These are phyloP conservation scores for Volutella citrinella DNA, from an alignment of 2,329 filamentous ascomycete genomes.

Conservation along the genomic window DNA sequence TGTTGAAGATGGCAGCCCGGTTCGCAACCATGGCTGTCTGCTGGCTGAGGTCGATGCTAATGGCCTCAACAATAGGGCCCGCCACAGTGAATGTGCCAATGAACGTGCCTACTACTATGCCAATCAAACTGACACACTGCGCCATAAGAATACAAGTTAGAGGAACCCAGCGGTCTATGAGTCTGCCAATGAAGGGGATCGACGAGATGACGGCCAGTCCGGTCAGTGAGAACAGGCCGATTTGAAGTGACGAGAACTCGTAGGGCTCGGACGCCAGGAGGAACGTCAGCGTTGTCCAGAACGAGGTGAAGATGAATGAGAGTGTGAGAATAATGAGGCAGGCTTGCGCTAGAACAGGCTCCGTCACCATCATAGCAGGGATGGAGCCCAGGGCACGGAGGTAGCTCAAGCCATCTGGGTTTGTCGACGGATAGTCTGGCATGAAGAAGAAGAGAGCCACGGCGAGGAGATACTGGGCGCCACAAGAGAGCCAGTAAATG, in stretches of 20 bases:
- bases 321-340: slow-evolving; percentile 64
- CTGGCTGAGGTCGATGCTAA: slow-evolving; percentile 67
- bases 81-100: slow-evolving; percentile 63
- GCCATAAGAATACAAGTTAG: slow-evolving; percentile 66
- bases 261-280: slow-evolving; percentile 70
- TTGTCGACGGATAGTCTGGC: slow-evolving; percentile 78
- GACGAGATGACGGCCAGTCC: slow-evolving; percentile 67
- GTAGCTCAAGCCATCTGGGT: slow-evolving; percentile 63
- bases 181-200: slow-evolving; percentile 66
- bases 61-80: slow-evolving; percentile 70
- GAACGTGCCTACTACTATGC: slow-evolving; percentile 66
- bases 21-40: slow-evolving; percentile 76
- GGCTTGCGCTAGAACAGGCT: slow-evolving; percentile 69
- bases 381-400: slow-evolving; percentile 64
- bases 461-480: slow-evolving; percentile 66
- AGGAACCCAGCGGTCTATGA: slow-evolving; percentile 67
- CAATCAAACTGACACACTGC: slow-evolving; percentile 54
- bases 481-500: slow-evolving; percentile 77
- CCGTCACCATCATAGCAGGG: slow-evolving; percentile 56
- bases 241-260: slow-evolving; percentile 61
- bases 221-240: slow-evolving; percentile 77
- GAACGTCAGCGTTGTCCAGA: slow-evolving; percentile 71
- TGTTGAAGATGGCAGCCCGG: slow-evolving; percentile 64
- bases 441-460: slow-evolving; percentile 67
- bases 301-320: slow-evolving; percentile 48